Evolutionary conservation across 805 yeast species (phyloP).

Genomic region (Candida boleticola): DNA sequence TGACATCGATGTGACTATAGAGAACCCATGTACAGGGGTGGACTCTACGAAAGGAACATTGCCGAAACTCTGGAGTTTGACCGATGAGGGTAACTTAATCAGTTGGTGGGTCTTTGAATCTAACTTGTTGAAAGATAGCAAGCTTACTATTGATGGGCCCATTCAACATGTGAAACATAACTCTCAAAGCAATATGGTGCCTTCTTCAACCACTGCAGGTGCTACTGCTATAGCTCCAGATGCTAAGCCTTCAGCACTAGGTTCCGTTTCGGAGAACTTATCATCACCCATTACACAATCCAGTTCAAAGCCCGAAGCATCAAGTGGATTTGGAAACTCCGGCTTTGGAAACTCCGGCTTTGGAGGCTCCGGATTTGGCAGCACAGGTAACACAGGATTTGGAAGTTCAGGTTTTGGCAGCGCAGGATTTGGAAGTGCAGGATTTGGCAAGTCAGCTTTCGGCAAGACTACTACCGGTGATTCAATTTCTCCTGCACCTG

Average conservation of each 20-base stretch:
- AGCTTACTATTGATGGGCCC: constrained; percentile 18
- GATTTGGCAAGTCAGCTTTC: constrained; percentile 1
- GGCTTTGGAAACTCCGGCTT: constrained; percentile 18
- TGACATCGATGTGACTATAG: constrained; percentile 36
- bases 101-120: constrained; percentile 66
- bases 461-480: background rate
- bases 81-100: constrained; percentile 59
- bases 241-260: constrained; percentile 23
- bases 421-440: background rate
- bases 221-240: background rate
- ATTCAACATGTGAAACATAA: constrained; percentile 1
- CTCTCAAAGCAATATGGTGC: too few species aligned
- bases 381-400: constrained; percentile 6
- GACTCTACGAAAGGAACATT: constrained; percentile 54
- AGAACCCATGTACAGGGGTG: constrained; percentile 56
- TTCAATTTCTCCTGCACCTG: too few species aligned
- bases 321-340: constrained; percentile 9
- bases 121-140: constrained; percentile 43
- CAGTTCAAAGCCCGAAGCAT: background rate
- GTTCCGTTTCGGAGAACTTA: too few species aligned
- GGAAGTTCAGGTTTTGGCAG: constrained; percentile 9
- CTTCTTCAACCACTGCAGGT: background rate
- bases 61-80: constrained; percentile 64
- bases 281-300: too few species aligned
- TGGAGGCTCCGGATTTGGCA: constrained; percentile 8